phyloP scores from a whole-genome alignment of 352 stramenopile genomes.

The Plasmopara muralis region DNA sequence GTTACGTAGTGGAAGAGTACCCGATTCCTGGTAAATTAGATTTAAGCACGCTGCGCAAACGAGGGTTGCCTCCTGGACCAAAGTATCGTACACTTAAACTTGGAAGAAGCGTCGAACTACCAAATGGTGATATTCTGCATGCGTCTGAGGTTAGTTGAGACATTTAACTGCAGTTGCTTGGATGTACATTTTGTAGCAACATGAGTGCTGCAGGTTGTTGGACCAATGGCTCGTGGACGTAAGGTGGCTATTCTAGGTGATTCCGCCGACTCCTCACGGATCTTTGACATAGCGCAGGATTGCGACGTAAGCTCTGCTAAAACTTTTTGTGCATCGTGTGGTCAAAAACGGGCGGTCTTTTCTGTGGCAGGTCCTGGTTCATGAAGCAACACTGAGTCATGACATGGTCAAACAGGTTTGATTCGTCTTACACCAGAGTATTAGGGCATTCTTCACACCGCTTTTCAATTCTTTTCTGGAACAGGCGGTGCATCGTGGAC shows the following conservation, averaged over 20 bases:
- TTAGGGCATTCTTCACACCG: background rate
- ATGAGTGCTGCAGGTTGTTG: conserved; percentile 39
- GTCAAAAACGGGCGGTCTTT: background rate
- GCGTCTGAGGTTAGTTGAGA: conserved; percentile 56
- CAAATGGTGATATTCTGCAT: conserved; percentile 62
- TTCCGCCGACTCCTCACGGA: conserved; percentile 57
- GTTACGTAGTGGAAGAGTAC: conserved; percentile 78
- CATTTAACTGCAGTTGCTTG: background rate
- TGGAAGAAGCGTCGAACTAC: conserved; percentile 78
- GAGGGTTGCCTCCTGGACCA: conserved; percentile 84
- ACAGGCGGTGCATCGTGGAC: conserved; percentile 62
- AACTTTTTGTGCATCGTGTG: background rate
- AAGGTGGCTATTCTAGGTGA: conserved; percentile 80
- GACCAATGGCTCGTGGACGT: conserved; percentile 44
- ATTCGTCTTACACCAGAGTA: background rate
- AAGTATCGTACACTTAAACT: conserved; percentile 88
- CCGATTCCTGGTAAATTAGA: conserved; percentile 78
- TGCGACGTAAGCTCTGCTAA: conserved; percentile 50
- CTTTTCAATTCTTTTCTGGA: background rate
- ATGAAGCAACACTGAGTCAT: conserved; percentile 79
- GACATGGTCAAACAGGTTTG: conserved; percentile 54
- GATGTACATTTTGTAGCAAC: background rate
- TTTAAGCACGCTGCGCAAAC: conserved; percentile 59
- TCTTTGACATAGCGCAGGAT: conserved; percentile 71
- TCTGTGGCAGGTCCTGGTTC: conserved; percentile 68